Conservation (phyloP, 345 rosid genomes). For the Psidium guajava region DNA sequence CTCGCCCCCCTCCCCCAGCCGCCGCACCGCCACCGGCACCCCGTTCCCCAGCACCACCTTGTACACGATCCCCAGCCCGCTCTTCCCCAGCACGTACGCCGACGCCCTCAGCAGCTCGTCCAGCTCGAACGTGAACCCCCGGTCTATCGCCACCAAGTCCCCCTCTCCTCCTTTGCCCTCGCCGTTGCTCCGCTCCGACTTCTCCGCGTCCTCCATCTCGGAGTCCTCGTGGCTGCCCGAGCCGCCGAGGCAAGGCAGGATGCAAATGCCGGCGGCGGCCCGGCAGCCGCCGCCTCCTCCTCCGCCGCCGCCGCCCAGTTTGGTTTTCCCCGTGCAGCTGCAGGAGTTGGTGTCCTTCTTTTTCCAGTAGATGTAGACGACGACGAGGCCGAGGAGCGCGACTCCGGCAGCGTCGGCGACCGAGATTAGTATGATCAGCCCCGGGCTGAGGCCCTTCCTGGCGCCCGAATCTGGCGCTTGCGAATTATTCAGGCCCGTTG, state of each 20-base stretch:
- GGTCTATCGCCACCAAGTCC: conserved; percentile 82
- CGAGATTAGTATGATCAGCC: conserved; percentile 62
- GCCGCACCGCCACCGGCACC: conserved; percentile 82
- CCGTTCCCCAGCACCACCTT: conserved; percentile 97
- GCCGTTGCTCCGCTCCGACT: conserved; percentile 12
- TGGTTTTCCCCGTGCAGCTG: conserved; percentile 70
- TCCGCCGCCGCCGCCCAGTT: conserved; percentile 53
- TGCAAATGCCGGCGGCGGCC: conserved; percentile 6
- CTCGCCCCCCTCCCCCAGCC: conserved; percentile 95
- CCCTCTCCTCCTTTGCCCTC: conserved; percentile 34
- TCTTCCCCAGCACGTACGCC: conserved; percentile 93
- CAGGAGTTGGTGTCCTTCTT: conserved; percentile 71
- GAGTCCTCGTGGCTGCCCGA: conserved; percentile 50
- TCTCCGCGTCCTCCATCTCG: conserved; percentile 51
- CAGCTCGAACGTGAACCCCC: conserved; percentile 84
- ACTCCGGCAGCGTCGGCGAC: conserved; percentile 76
- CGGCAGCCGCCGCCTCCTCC: not conserved
- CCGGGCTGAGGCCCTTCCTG: conserved; percentile 48
- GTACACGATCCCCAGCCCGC: conserved; percentile 93
- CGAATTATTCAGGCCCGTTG: conserved; percentile 15
- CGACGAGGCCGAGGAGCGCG: conserved; percentile 58
- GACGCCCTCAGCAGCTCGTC: conserved; percentile 94
- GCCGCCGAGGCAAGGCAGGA: conserved; percentile 18
- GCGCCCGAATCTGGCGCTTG: conserved; percentile 7
- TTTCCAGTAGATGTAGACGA: conserved; percentile 85